Percentiles rank a stretch among this genome's conserved stretches.
These are phyloP conservation scores for Teratosphaeria nubilosa DNA, from an alignment of 2,329 filamentous ascomycete genomes.

Conservation along the genomic window DNA sequence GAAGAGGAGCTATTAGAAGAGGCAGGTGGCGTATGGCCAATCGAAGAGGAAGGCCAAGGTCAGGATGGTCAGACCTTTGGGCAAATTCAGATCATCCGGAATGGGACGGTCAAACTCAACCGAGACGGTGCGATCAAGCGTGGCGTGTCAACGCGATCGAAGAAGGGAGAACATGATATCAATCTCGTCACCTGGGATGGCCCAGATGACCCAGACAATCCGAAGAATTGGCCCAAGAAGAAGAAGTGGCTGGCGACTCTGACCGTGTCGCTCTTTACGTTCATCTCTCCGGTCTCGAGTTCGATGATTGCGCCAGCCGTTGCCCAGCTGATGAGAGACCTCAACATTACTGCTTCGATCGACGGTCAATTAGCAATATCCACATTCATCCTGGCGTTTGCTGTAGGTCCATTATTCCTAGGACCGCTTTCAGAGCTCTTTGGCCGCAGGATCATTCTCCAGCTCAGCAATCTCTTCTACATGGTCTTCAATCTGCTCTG, in stretches of 20 bases:
- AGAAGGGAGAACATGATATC: constrained; percentile 23
- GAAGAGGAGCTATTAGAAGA: constrained; percentile 21
- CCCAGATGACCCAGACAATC: constrained; percentile 36
- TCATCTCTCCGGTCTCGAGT: constrained; percentile 29
- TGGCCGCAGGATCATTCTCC: constrained; percentile 26
- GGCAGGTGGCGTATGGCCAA: constrained; percentile 15
- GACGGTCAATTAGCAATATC: constrained; percentile 24
- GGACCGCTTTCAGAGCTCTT: constrained; percentile 29
- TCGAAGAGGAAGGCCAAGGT: constrained; percentile 14
- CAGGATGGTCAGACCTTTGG: constrained; percentile 14
- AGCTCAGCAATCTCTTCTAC: constrained; percentile 28
- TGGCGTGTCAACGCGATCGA: constrained; percentile 17
- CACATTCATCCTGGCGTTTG: constrained; percentile 29
- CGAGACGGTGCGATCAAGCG: constrained; percentile 17
- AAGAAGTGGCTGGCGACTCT: constrained; percentile 37
- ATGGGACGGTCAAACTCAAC: constrained; percentile 12
- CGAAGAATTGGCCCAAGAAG: constrained; percentile 36
- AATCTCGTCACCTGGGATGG: constrained; percentile 37
- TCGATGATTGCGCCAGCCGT: constrained; percentile 31
- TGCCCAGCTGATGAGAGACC: constrained; percentile 17
- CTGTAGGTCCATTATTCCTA: constrained; percentile 27
- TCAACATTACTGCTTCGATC: constrained; percentile 12
- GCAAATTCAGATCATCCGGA: constrained; percentile 22
- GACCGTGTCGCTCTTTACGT: constrained; percentile 32
- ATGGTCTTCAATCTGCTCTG: constrained; percentile 29